These are phyloP conservation scores for Scutellospora calospora DNA, from an alignment of 371 early-diverging fungal genomes.

Conservation along the genomic window DNA sequence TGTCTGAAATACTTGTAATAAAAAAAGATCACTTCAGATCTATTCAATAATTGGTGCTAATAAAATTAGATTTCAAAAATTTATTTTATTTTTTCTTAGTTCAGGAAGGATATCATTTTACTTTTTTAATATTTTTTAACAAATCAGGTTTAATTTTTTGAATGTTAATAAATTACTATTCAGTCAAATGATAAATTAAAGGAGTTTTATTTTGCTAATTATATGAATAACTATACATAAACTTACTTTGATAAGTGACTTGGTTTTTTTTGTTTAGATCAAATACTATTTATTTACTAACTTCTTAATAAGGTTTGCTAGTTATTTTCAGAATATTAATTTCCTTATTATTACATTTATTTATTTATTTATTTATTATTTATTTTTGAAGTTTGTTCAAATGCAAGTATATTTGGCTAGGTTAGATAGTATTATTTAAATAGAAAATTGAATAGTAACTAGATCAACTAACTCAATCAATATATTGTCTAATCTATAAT, in stretches of 20 bases:
- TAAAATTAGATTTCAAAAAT: too few relatives aligned
- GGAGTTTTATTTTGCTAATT: conserved; percentile 21
- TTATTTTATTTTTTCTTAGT: background rate
- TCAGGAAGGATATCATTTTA: conserved; percentile 28
- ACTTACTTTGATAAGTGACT: background rate
- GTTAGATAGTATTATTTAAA: too few relatives aligned
- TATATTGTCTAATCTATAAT: too few relatives aligned
- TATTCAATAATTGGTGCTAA: too few relatives aligned
- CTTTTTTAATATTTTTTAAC: conserved; percentile 24
- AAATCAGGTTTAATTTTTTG: conserved; percentile 4
- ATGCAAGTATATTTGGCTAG: too few relatives aligned
- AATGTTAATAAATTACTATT: conserved; percentile 29
- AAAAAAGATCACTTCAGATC: too few relatives aligned
- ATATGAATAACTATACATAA: conserved; percentile 32
- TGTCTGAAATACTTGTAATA: too few relatives aligned
- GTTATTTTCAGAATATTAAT: background rate
- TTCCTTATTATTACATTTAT: too few relatives aligned
- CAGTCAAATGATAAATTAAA: conserved; percentile 28
- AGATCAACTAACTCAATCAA: too few relatives aligned
- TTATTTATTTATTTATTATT: too few relatives aligned
- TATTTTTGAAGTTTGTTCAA: too few relatives aligned
- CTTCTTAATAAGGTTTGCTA: conserved; percentile 18
- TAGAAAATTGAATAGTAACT: too few relatives aligned
- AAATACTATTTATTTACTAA: background rate
- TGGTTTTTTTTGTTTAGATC: conserved; percentile 14